Evolutionary conservation across 106 monocot genomes (phyloP).

Genomic region (Acanthochlamys bracteata): DNA sequence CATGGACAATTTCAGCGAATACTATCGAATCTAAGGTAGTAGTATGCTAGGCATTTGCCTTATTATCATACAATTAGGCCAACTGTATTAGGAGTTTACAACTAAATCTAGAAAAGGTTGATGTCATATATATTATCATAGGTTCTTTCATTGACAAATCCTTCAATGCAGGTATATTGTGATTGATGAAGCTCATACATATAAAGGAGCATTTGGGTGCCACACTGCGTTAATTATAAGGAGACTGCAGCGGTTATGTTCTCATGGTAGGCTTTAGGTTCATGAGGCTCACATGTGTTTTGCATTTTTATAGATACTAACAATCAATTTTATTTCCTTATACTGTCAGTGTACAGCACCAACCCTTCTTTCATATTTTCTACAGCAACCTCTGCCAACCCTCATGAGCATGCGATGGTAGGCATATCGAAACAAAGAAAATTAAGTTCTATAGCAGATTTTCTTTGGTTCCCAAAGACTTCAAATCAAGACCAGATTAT

Average conservation of each 20-base stretch:
- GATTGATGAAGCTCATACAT: constrained; percentile 89
- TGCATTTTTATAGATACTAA: too few relatives aligned
- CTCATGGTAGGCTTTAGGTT: constrained; percentile 37
- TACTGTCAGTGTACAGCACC: constrained; percentile 62
- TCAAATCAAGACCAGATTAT: too few relatives aligned
- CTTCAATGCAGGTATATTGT: constrained; percentile 48
- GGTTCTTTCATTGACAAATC: too few relatives aligned
- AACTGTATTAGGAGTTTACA: too few relatives aligned
- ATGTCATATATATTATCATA: too few relatives aligned
- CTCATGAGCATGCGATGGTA: constrained; percentile 94
- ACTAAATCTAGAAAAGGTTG: too few relatives aligned
- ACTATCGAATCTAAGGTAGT: constrained; percentile 86
- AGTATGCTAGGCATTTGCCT: not conserved
- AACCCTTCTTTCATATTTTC: constrained; percentile 82
- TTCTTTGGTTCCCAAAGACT: not conserved
- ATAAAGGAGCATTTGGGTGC: constrained; percentile 95
- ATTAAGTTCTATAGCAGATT: not conserved
- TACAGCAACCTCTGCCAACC: constrained; percentile 94
- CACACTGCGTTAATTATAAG: constrained; percentile 78
- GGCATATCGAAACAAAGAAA: too few relatives aligned
- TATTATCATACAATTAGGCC: too few relatives aligned
- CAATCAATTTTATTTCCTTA: constrained; percentile 4
- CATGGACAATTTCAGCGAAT: constrained; percentile 66
- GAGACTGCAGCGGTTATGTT: constrained; percentile 72
- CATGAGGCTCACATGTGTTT: too few relatives aligned